phyloP scores from a whole-genome alignment of 331 rosid species.

The Ulmus americana region DNA sequence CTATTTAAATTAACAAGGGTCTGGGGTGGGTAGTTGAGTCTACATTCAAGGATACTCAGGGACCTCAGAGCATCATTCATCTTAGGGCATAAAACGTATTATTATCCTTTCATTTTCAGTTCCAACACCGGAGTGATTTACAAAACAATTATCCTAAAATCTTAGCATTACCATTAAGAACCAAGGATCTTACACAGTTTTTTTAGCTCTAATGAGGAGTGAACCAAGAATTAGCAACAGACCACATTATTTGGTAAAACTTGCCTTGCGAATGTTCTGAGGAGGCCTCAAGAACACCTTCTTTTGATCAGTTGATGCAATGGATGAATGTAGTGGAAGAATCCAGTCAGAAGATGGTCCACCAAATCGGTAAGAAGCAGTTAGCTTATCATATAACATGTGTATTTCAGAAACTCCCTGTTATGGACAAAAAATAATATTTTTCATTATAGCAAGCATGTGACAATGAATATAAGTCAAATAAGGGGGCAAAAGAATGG shows the following conservation, averaged over 20 bases:
- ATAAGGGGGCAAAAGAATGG: constrained; percentile 24
- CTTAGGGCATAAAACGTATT: not conserved
- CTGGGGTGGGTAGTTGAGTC: not conserved
- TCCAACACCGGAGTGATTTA: not conserved
- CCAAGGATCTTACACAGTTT: not conserved
- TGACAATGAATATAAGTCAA: constrained; percentile 1
- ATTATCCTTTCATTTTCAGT: not conserved
- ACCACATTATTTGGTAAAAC: constrained; percentile 20
- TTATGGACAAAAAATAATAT: constrained; percentile 14
- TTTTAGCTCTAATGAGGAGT: not conserved
- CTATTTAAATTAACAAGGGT: no score
- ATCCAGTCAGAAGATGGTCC: constrained; percentile 91
- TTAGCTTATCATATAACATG: constrained; percentile 61
- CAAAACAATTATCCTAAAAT: constrained; percentile 6
- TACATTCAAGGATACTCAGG: not conserved
- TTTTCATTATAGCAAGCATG: constrained; percentile 13
- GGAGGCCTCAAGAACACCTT: constrained; percentile 81
- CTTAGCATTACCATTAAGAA: not conserved
- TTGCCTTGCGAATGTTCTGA: constrained; percentile 67
- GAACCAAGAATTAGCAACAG: constrained; percentile 10
- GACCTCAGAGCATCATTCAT: not conserved
- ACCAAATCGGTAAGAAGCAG: constrained; percentile 76
- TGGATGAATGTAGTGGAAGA: constrained; percentile 79
- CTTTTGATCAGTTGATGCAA: constrained; percentile 75
- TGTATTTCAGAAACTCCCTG: constrained; percentile 85